Conservation (phyloP, 2,329 filamentous ascomycete species). For the Penicillium sp. region DNA sequence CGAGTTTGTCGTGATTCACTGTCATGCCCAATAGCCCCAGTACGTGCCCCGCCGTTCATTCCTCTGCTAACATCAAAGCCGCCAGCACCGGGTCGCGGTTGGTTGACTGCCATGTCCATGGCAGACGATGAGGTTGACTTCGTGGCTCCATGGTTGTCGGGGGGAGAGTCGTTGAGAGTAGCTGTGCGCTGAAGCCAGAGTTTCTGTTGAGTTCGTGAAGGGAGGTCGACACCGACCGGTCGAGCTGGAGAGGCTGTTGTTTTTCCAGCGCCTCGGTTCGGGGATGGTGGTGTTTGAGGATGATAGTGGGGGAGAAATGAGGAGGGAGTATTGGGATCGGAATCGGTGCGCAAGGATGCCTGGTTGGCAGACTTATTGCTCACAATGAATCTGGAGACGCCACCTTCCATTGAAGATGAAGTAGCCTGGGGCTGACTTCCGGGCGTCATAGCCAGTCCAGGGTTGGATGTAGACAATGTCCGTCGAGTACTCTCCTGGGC, state of each 20-base stretch:
- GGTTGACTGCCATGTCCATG: conserved; percentile 37
- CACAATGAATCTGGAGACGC: conserved; percentile 51
- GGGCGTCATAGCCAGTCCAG: conserved; percentile 31
- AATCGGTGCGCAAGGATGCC: conserved; percentile 44
- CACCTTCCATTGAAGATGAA: conserved; percentile 54
- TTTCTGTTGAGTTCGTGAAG: conserved; percentile 54
- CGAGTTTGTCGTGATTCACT: conserved; percentile 45
- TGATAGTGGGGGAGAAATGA: conserved; percentile 54
- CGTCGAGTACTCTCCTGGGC: conserved; percentile 38
- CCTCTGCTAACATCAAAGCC: conserved; percentile 35
- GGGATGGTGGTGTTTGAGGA: conserved; percentile 50
- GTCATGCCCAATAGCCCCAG: conserved; percentile 34
- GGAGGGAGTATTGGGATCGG: conserved; percentile 51
- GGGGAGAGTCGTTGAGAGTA: conserved; percentile 49
- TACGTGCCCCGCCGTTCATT: conserved; percentile 34
- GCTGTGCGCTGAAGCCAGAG: conserved; percentile 53
- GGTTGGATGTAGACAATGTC: conserved; percentile 35
- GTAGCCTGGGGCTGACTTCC: conserved; percentile 40
- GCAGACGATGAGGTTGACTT: conserved; percentile 37
- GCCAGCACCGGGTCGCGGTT: conserved; percentile 34
- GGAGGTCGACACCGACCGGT: conserved; percentile 42
- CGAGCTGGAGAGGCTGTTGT: conserved; percentile 38
- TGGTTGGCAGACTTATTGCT: conserved; percentile 36
- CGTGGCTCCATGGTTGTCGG: conserved; percentile 41
- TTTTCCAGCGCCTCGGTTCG: conserved; percentile 35